A percentile compares a stretch with the other conserved stretches of the same genome.
phyloP scores from a whole-genome alignment of 2,329 filamentous ascomycete genomes.

The Capronia americana region DNA sequence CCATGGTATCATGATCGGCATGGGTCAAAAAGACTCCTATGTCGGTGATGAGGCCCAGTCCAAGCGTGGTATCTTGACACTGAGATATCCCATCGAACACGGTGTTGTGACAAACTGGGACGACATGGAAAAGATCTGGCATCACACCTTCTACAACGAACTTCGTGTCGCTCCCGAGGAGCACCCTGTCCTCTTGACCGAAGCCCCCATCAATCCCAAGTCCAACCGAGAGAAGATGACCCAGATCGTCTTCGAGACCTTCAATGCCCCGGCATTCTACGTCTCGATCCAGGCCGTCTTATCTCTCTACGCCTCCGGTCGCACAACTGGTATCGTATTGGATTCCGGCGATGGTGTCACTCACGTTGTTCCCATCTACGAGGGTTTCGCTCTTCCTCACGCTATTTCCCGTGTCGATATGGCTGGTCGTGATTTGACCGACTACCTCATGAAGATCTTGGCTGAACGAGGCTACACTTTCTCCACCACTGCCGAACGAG shows the following conservation, averaged over 20 bases:
- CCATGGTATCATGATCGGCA: conserved; percentile 99
- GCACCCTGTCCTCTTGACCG: conserved; percentile 98
- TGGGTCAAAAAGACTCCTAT: conserved; percentile 99
- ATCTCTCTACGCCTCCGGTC: conserved; percentile 98
- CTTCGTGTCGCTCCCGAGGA: conserved; percentile 99
- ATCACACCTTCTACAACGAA: conserved; percentile 99
- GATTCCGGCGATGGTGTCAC: conserved; percentile 99
- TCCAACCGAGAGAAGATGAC: conserved; percentile 99
- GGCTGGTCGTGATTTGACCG: conserved; percentile 99
- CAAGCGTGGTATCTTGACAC: conserved; percentile 99
- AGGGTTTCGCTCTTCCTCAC: conserved; percentile 99
- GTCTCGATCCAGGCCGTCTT: conserved; percentile 99
- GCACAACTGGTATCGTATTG: conserved; percentile 99
- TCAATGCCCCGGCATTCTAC: conserved; percentile 99
- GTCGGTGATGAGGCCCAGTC: conserved; percentile 99
- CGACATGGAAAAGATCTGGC: conserved; percentile 99
- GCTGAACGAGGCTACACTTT: conserved; percentile 99
- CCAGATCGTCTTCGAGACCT: conserved; percentile 99
- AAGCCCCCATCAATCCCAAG: conserved; percentile 99
- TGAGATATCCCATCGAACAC: conserved; percentile 99
- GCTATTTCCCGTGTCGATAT: conserved; percentile 99
- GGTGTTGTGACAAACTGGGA: conserved; percentile 99
- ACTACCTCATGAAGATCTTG: conserved; percentile 99
- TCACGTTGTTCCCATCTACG: conserved; percentile 99
- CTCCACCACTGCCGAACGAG: conserved; percentile 99